A percentile compares a stretch with the other conserved stretches of the same genome.
These are phyloP conservation scores for Ceratobasidium sp. DNA, from an alignment of 1,284 basidiomycete species.

Conservation along the genomic window DNA sequence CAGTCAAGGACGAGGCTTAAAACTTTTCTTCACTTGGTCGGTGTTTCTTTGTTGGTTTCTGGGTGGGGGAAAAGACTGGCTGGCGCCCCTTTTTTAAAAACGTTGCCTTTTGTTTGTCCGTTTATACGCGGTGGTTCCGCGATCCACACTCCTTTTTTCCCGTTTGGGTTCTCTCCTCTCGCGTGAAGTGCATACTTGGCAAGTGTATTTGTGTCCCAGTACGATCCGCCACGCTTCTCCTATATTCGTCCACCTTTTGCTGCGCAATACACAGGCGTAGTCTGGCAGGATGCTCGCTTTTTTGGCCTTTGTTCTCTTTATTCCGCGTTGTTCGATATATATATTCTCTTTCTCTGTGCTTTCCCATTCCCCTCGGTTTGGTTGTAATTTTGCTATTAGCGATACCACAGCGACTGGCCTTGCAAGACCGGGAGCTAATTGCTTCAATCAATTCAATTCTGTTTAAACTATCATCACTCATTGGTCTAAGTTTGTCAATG, in stretches of 20 bases:
- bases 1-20: constrained; percentile 32
- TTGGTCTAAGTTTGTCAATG: not conserved
- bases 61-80: constrained; percentile 22
- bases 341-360: constrained; percentile 45
- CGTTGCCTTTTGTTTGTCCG: not conserved
- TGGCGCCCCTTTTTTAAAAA: constrained; percentile 4
- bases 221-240: constrained; percentile 24
- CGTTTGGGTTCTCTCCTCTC: constrained; percentile 1
- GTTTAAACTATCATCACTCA: constrained; percentile 16
- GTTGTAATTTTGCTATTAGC: constrained; percentile 42
- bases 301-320: constrained; percentile 31
- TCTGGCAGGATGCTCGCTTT: not conserved
- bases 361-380: constrained; percentile 34
- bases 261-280: constrained; percentile 11
- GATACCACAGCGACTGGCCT: constrained; percentile 44
- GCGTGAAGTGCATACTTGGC: constrained; percentile 61
- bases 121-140: constrained; percentile 11
- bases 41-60: constrained; percentile 8
- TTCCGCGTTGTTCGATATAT: constrained; percentile 33
- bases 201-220: constrained; percentile 42
- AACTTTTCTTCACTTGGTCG: not conserved
- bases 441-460: constrained; percentile 43
- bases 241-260: constrained; percentile 11
- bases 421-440: constrained; percentile 40
- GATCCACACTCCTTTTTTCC: constrained; percentile 16